These are phyloP conservation scores for Annulohypoxylon truncatum DNA, from an alignment of 2,329 filamentous ascomycete species.

Conservation along the genomic window DNA sequence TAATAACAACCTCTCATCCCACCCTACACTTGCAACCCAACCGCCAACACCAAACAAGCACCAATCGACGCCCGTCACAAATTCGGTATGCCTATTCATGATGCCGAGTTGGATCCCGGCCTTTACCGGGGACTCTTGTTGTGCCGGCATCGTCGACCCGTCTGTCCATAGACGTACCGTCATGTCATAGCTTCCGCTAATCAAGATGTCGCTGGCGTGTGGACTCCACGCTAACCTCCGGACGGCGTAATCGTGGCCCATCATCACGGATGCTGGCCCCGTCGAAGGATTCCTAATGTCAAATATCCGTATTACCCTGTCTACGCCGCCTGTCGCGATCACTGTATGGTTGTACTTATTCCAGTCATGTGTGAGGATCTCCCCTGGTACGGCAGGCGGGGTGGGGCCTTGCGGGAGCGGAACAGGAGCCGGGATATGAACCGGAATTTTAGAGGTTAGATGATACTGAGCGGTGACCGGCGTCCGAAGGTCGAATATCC, in stretches of 20 bases:
- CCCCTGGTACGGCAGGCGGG: slow-evolving; percentile 70
- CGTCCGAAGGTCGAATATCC: slow-evolving; percentile 91
- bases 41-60: slow-evolving; percentile 95
- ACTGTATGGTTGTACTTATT: slow-evolving; percentile 94
- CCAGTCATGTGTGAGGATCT: slow-evolving; percentile 97
- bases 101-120: slow-evolving; percentile 80
- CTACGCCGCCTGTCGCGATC: slow-evolving; percentile 89
- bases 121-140: slow-evolving; percentile 51
- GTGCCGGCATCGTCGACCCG: slow-evolving; percentile 60
- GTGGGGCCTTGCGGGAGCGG: slow-evolving; percentile 49
- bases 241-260: slow-evolving; percentile 92
- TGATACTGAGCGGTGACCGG: slow-evolving; percentile 90
- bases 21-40: slow-evolving; percentile 94
- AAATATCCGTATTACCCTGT: slow-evolving; percentile 87
- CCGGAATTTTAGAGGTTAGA: slow-evolving; percentile 83
- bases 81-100: slow-evolving; percentile 95
- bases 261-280: slow-evolving; percentile 78
- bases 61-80: slow-evolving; percentile 97
- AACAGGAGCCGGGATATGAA: slow-evolving; percentile 74
- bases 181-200: slow-evolving; percentile 98
- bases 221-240: slow-evolving; percentile 90
- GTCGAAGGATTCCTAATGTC: slow-evolving; percentile 82
- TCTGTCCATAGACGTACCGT: slow-evolving; percentile 95
- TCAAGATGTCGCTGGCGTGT: slow-evolving; percentile 86
- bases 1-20: slow-evolving; percentile 90